phyloP scores from a whole-genome alignment of 495 filamentous ascomycete genomes.

The Penicillium steckii region DNA sequence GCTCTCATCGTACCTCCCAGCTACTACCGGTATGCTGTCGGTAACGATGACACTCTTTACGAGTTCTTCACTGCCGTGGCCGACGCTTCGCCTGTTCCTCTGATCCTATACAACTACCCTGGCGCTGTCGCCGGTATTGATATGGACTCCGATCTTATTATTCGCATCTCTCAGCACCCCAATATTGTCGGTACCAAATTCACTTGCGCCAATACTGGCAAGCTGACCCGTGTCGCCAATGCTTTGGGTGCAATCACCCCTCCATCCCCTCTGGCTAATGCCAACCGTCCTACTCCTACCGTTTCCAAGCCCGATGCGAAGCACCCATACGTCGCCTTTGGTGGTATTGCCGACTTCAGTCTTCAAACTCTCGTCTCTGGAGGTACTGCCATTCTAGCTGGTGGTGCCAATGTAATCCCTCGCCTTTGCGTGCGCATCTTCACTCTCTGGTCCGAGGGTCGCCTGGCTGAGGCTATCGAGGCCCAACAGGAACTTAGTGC shows the following conservation, averaged over 20 bases:
- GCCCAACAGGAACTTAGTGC: slow-evolving; percentile 69
- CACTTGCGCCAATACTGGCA: slow-evolving; percentile 87
- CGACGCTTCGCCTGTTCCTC: slow-evolving; percentile 68
- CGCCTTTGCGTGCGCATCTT: slow-evolving; percentile 82
- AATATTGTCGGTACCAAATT: slow-evolving; percentile 90
- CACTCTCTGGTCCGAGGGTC: slow-evolving; percentile 70
- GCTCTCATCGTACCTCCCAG: slow-evolving; percentile 75
- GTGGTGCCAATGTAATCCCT: slow-evolving; percentile 83
- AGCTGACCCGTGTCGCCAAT: slow-evolving; percentile 78
- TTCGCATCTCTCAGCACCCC: slow-evolving; percentile 74
- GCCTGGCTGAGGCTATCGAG: slow-evolving; percentile 69
- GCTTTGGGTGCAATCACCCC: slow-evolving; percentile 74
- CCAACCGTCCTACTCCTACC: slow-evolving; percentile 21
- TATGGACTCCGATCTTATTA: slow-evolving; percentile 86
- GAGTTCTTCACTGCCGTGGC: slow-evolving; percentile 77
- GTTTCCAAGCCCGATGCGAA: slow-evolving; percentile 42
- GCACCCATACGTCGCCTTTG: slow-evolving; percentile 78
- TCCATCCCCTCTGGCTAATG: slow-evolving; percentile 35
- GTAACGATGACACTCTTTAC: slow-evolving; percentile 70
- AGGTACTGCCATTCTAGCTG: slow-evolving; percentile 81
- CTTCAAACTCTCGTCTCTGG: slow-evolving; percentile 78
- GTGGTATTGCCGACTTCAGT: slow-evolving; percentile 85
- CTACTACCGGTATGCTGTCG: slow-evolving; percentile 77
- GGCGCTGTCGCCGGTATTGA: slow-evolving; percentile 89
- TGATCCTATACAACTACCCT: slow-evolving; percentile 91